A percentile compares a stretch with the other conserved stretches of the same genome.
phyloP scores from a whole-genome alignment of 2,329 filamentous ascomycete species.

The Chaetomium sp. region DNA sequence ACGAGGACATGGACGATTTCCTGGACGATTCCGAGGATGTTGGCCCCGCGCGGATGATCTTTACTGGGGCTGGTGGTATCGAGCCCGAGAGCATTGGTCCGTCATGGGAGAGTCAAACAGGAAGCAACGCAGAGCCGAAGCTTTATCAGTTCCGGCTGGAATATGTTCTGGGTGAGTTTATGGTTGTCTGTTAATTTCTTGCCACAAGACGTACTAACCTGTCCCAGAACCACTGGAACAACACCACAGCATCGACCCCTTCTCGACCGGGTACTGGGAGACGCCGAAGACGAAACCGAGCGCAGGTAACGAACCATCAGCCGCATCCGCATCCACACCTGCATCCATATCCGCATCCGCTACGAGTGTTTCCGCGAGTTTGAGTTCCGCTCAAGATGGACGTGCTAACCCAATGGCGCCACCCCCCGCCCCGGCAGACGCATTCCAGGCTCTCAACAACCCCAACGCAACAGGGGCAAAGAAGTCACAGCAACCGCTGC shows the following conservation, averaged over 20 bases:
- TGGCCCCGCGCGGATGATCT: slow-evolving; percentile 49
- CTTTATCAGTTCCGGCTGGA: slow-evolving; percentile 64
- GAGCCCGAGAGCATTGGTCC: slow-evolving; percentile 73
- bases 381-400: slow-evolving; percentile 1
- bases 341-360: slow-evolving; percentile 6
- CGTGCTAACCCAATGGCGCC: slow-evolving; percentile 14
- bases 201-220: slow-evolving; percentile 11
- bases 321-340: slow-evolving; percentile 9
- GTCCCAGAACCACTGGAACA: slow-evolving; percentile 39
- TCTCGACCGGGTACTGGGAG: slow-evolving; percentile 75
- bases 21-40: slow-evolving; percentile 78
- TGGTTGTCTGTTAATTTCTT: not conserved
- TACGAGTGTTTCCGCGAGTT: not conserved
- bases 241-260: slow-evolving; percentile 67
- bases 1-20: slow-evolving; percentile 84
- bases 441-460: slow-evolving; percentile 17
- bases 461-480: slow-evolving; percentile 13
- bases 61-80: slow-evolving; percentile 53
- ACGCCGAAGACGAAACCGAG: slow-evolving; percentile 29
- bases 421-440: slow-evolving; percentile 18
- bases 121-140: slow-evolving; percentile 42
- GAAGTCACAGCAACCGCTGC: slow-evolving; percentile 37
- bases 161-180: slow-evolving; percentile 58
- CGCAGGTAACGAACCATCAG: slow-evolving; percentile 19
- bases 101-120: slow-evolving; percentile 65